Base-by-base conservation (phyloP, 768 basidiomycete genomes). In the Strobilomyces confusus region DNA sequence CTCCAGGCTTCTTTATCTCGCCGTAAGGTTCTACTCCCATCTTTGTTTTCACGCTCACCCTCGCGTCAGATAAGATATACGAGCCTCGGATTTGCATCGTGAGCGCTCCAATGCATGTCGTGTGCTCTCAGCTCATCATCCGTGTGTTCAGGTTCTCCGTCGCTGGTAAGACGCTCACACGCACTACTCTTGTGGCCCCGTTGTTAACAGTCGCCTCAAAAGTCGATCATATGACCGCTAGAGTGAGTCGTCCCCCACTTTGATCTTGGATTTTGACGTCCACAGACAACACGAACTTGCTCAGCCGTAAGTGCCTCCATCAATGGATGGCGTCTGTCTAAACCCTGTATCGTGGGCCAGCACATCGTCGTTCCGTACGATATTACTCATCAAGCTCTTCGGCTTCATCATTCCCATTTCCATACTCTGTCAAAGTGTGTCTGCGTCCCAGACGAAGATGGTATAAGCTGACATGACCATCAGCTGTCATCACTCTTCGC, bases 401-500 rank as follows among this genome's bases (percentile, higher is more conserved):
- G 42, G 36, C 29, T 56, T 56, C 34, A 20, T 44, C 15, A 14
- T 53, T 38, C 55, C 55, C 14, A 48, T 56, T 25, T 9, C 29
- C 19, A 32, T 25, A 13, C 55, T 56, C 52, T 56, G 55, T 44
- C 55, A 54, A 54, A n/a, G 55, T 54, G 17, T 30, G 40, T n/a
- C 30, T 30, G n/a, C 34, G 26, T 46, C 20, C 20, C 1, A 2
- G n/a, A 11, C 14, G 15, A 7, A 23, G 37, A 9, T 14, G 12
- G 15, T 5, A 7, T 15, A 48, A 45, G 14, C 45, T 48, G 32
- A 56, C 34, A 30, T 19, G 5, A 30, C 33, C 33, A 43, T 14
- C n/a, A 61, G 60, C 46, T 22, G 54, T 48, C 17, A 53, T 61
- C n/a, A 50, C 58, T 15, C 38, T 53, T 15, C 59, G 58, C 15